phyloP scores from a whole-genome alignment of 2,329 filamentous ascomycete genomes.

The Colletotrichum sp. region DNA sequence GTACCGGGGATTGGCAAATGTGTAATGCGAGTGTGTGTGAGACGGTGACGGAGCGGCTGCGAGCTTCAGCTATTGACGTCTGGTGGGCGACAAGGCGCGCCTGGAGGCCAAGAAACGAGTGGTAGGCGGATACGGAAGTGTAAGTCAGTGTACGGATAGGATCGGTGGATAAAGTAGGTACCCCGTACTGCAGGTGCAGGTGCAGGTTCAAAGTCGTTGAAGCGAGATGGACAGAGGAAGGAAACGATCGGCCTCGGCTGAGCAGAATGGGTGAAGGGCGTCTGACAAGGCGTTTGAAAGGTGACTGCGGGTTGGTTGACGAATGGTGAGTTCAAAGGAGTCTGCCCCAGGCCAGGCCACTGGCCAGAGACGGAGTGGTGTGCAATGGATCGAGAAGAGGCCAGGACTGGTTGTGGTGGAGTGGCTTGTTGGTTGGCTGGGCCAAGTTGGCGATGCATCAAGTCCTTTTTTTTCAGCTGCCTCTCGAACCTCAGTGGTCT shows the following conservation, averaged over 20 bases:
- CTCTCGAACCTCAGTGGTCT: neutral
- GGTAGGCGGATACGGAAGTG: neutral
- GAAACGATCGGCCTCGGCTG: neutral
- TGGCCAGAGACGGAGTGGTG: neutral
- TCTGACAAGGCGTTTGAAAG: neutral
- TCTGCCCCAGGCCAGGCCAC: neutral
- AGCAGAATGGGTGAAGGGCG: neutral
- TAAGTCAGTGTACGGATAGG: too few species aligned
- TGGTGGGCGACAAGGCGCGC: neutral
- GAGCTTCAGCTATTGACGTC: neutral
- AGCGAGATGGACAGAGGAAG: neutral
- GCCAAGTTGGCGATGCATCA: neutral
- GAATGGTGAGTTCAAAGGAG: neutral
- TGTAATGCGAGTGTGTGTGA: neutral
- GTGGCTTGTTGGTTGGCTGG: neutral
- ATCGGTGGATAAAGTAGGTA: too few species aligned
- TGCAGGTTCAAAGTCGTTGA: neutral
- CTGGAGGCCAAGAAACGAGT: neutral
- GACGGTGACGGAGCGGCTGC: neutral
- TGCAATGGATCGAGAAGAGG: neutral
- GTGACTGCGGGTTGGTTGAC: neutral
- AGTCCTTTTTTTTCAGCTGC: slow-evolving; percentile 4
- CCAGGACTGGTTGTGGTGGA: neutral
- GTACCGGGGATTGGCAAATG: slow-evolving; percentile 3
- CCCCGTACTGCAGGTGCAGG: neutral